Conservation (phyloP, 2,329 filamentous ascomycete genomes). For the Penicillium italicum region DNA sequence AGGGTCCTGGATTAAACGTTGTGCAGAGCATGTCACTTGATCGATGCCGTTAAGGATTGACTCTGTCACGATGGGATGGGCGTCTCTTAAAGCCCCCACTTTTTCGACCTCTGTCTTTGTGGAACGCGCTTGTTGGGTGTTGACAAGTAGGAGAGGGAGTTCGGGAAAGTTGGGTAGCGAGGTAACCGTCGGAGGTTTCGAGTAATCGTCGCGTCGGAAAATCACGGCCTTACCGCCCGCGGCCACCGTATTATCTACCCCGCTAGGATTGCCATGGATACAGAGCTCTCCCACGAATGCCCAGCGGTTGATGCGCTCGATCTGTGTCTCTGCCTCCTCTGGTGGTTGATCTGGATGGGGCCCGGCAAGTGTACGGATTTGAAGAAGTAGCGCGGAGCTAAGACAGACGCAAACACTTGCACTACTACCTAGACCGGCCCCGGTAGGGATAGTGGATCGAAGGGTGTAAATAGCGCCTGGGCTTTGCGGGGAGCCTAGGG, state of each 20-base stretch:
- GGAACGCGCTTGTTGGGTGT: constrained; percentile 83
- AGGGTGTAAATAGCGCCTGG: constrained; percentile 84
- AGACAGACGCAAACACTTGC: constrained; percentile 92
- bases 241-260: constrained; percentile 94
- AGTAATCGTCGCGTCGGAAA: constrained; percentile 76
- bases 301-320: constrained; percentile 96
- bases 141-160: constrained; percentile 81
- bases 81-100: constrained; percentile 67
- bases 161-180: constrained; percentile 86
- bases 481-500: constrained; percentile 73
- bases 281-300: constrained; percentile 96
- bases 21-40: constrained; percentile 53
- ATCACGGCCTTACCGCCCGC: constrained; percentile 92
- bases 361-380: constrained; percentile 81
- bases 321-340: constrained; percentile 81
- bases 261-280: constrained; percentile 94
- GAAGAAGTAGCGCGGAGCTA: constrained; percentile 75
- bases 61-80: constrained; percentile 73
- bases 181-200: constrained; percentile 69
- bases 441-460: constrained; percentile 89
- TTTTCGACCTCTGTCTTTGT: constrained; percentile 84
- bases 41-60: constrained; percentile 84
- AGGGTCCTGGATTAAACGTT: constrained; percentile 54
- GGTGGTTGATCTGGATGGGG: constrained; percentile 88
- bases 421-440: constrained; percentile 85